Conservation (phyloP, 768 basidiomycete genomes). For the Butyriboletus loyo region DNA sequence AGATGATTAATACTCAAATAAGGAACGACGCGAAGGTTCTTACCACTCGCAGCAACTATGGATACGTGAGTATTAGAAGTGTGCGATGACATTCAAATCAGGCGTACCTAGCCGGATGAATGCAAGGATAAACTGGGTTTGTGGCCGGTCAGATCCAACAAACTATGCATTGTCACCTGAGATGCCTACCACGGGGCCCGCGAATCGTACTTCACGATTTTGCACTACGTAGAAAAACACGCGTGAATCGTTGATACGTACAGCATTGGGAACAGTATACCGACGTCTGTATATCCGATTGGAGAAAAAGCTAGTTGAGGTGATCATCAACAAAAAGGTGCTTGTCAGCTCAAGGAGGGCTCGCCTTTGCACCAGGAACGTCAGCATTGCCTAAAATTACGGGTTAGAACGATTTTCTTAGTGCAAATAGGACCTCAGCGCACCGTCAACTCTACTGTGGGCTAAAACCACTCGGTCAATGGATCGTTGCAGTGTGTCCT, state of each 20-base stretch:
- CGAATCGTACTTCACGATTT: constrained; percentile 10
- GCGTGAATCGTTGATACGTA: background rate
- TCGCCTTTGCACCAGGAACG: constrained; percentile 25
- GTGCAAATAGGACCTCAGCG: background rate
- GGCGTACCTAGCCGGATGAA: constrained; percentile 19
- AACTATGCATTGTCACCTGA: background rate
- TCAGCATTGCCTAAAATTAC: constrained; percentile 17
- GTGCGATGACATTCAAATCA: background rate
- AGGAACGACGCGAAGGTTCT: background rate
- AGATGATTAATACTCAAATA: background rate
- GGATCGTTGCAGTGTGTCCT: background rate
- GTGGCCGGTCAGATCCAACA: background rate
- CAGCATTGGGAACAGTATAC: background rate
- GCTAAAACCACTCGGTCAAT: constrained; percentile 8
- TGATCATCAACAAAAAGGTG: background rate
- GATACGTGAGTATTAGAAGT: background rate
- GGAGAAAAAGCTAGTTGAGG: constrained; percentile 19
- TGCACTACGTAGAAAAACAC: constrained; percentile 9
- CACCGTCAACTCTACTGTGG: constrained; percentile 21
- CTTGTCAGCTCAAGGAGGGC: background rate
- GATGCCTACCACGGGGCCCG: constrained; percentile 16
- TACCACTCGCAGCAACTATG: constrained; percentile 23
- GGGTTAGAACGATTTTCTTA: background rate
- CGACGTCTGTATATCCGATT: constrained; percentile 24
- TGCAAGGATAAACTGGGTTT: constrained; percentile 12